Conservation (phyloP, 345 rosid genomes). For the Ricinus communis region DNA sequence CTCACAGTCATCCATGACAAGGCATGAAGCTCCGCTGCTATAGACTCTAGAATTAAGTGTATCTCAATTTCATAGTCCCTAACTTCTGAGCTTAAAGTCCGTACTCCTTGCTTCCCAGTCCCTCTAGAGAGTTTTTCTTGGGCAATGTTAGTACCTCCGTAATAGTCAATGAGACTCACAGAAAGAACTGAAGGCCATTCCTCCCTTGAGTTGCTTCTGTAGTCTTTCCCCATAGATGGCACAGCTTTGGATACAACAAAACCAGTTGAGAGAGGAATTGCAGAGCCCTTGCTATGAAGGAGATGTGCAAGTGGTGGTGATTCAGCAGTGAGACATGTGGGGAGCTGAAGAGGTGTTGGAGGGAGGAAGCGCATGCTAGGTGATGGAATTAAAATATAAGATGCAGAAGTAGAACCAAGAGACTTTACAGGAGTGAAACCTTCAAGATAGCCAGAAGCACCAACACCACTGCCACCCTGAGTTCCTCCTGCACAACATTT, state of each 20-base stretch:
- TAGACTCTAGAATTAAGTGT: slow-evolving; percentile 72
- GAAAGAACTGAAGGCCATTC: slow-evolving; percentile 97
- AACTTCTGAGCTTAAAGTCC: slow-evolving; percentile 49
- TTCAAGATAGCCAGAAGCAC: slow-evolving; percentile 64
- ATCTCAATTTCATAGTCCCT: slow-evolving; percentile 75
- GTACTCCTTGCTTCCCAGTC: slow-evolving; percentile 58
- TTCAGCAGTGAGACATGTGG: slow-evolving; percentile 92
- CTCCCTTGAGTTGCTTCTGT: slow-evolving; percentile 59
- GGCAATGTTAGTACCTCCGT: slow-evolving; percentile 53
- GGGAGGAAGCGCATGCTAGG: slow-evolving; percentile 97
- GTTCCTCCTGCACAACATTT: slow-evolving; percentile 52
- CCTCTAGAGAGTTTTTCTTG: slow-evolving; percentile 59
- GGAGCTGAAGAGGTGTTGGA: slow-evolving; percentile 84
- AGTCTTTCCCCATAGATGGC: slow-evolving; percentile 81
- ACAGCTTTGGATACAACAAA: slow-evolving; percentile 92
- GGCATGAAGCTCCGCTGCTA: slow-evolving; percentile 96
- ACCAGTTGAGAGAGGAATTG: slow-evolving; percentile 83
- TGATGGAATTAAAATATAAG: slow-evolving; percentile 89
- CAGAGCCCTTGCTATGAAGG: slow-evolving; percentile 93
- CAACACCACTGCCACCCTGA: slow-evolving; percentile 48
- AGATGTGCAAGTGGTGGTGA: slow-evolving; percentile 99
- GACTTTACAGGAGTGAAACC: slow-evolving; percentile 95
- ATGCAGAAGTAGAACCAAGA: slow-evolving; percentile 74
- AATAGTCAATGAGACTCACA: slow-evolving; percentile 83
- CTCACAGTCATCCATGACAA: slow-evolving; percentile 97